phyloP scores from a whole-genome alignment of 2,329 filamentous ascomycete genomes.

The Colletotrichum sp. region DNA sequence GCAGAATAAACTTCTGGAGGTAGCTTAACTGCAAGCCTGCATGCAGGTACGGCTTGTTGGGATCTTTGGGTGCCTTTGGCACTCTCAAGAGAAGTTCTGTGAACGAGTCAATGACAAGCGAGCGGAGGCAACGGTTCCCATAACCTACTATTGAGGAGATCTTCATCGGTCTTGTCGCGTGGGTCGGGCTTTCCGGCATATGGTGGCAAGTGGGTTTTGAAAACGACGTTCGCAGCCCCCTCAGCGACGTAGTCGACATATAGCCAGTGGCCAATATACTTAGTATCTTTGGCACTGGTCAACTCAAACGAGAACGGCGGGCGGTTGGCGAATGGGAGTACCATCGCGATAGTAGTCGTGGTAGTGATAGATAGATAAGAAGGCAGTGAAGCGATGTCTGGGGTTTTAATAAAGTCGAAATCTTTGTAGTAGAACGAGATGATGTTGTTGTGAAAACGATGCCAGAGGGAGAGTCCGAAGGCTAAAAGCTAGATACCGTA shows the following conservation, averaged over 20 bases:
- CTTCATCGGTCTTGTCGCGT: neutral
- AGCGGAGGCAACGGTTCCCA: neutral
- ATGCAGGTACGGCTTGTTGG: conserved; percentile 44
- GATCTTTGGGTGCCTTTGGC: conserved; percentile 35
- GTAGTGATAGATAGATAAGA: neutral
- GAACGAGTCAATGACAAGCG: conserved; percentile 26
- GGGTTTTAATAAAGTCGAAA: neutral
- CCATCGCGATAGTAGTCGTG: neutral
- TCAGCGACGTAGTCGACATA: conserved; percentile 58
- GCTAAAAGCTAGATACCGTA: neutral
- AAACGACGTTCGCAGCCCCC: conserved; percentile 77
- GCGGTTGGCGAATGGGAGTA: neutral
- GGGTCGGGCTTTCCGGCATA: neutral
- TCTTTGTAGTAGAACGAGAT: neutral
- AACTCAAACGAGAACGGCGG: neutral
- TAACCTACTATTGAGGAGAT: neutral
- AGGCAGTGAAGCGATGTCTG: neutral
- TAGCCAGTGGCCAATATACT: conserved; percentile 21
- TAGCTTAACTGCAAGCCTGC: conserved; percentile 43
- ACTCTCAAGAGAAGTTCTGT: conserved; percentile 37
- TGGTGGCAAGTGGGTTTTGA: conserved; percentile 46
- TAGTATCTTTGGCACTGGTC: neutral
- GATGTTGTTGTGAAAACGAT: neutral
- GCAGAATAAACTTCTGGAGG: conserved; percentile 57
- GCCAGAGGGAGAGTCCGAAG: neutral